Conservation (phyloP, 108 stramenopile species). For the Skeletonema grethae region DNA sequence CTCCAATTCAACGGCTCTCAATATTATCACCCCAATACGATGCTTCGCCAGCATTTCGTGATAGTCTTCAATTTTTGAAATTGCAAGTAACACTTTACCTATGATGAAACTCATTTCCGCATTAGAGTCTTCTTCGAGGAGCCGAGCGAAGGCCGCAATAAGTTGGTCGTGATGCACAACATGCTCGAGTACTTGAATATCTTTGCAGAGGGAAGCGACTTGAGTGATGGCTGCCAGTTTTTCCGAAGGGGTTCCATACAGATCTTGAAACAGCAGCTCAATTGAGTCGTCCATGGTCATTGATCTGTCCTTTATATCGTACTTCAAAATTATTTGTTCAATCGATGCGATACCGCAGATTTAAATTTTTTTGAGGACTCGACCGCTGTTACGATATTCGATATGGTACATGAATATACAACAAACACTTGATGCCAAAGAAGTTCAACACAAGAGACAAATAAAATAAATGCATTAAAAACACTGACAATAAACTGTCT, state of each 20-base stretch:
- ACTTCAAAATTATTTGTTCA: too few species aligned
- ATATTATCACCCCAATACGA: slow-evolving; percentile 30
- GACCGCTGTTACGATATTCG: too few species aligned
- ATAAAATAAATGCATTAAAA: not conserved
- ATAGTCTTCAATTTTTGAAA: slow-evolving; percentile 22
- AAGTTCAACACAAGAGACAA: not conserved
- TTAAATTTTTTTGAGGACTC: too few species aligned
- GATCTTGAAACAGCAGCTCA: slow-evolving; percentile 11
- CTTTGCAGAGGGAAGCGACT: slow-evolving; percentile 4
- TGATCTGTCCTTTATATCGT: too few species aligned
- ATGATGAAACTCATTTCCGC: slow-evolving; percentile 33
- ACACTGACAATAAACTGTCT: not conserved
- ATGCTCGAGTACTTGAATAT: not conserved
- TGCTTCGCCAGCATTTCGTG: slow-evolving; percentile 22
- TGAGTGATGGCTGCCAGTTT: slow-evolving; percentile 7
- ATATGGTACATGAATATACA: too few species aligned
- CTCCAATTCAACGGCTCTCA: slow-evolving; percentile 36
- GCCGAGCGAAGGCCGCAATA: slow-evolving; percentile 34
- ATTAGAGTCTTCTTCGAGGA: slow-evolving; percentile 23
- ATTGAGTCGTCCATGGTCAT: slow-evolving; percentile 21
- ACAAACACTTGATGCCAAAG: too few species aligned
- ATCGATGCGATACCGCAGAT: too few species aligned
- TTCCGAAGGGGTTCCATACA: slow-evolving; percentile 26
- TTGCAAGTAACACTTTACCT: slow-evolving; percentile 27
- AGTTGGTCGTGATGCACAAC: slow-evolving; percentile 28